Evolutionary conservation across 257 asterid species (phyloP).

Genomic region (Nemophila menziesii): DNA sequence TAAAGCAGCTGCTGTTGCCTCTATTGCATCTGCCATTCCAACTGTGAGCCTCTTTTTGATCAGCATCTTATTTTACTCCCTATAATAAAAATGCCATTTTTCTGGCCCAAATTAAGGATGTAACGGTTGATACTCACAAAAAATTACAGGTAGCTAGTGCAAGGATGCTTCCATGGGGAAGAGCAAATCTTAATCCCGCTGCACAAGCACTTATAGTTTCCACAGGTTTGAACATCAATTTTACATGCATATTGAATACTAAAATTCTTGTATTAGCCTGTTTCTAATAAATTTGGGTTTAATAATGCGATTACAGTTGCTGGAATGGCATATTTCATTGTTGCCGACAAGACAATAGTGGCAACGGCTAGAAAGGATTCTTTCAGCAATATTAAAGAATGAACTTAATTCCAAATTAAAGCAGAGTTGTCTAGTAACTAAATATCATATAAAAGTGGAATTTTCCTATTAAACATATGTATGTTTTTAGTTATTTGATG

Average conservation of each 20-base stretch:
- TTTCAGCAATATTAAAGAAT: constrained; percentile 15
- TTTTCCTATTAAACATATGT: too few relatives aligned
- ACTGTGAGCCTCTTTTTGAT: constrained; percentile 39
- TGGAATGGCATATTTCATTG: constrained; percentile 85
- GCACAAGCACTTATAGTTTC: constrained; percentile 86
- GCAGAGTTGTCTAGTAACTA: too few relatives aligned
- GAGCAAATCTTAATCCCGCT: constrained; percentile 69
- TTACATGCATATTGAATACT: too few relatives aligned
- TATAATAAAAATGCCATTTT: too few relatives aligned
- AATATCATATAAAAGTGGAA: too few relatives aligned
- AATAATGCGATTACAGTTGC: constrained; percentile 30
- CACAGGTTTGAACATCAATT: constrained; percentile 24
- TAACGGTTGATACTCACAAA: background rate
- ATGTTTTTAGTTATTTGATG: too few relatives aligned
- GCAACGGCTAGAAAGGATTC: constrained; percentile 69
- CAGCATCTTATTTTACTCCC: background rate
- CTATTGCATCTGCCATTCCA: constrained; percentile 85
- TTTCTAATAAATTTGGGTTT: too few relatives aligned
- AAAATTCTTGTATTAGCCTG: background rate
- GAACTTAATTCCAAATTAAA: too few relatives aligned
- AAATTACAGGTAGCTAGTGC: constrained; percentile 59
- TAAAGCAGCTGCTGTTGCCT: constrained; percentile 67
- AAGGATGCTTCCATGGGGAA: constrained; percentile 79
- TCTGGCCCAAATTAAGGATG: background rate
- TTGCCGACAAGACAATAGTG: constrained; percentile 81